Evolutionary conservation across 2,329 filamentous ascomycete genomes (phyloP).

Genomic region (Cytospora leucostoma): DNA sequence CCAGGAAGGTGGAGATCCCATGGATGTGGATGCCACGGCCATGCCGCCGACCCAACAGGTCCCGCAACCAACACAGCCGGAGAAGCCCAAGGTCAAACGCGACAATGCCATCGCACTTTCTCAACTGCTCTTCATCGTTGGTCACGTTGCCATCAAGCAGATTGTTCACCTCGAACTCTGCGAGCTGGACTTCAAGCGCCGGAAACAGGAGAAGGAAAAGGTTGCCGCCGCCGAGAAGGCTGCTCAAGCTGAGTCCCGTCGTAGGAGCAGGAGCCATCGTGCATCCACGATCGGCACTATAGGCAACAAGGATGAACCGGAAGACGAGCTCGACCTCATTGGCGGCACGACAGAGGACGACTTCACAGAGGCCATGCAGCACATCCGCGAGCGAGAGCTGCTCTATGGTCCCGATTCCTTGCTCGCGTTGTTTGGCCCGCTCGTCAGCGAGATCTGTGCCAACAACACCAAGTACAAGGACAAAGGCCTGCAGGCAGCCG

Average conservation of each 20-base stretch:
- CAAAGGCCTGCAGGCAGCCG: conserved; percentile 86
- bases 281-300: conserved; percentile 30
- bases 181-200: conserved; percentile 94
- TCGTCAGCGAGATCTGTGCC: conserved; percentile 91
- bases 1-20: conserved; percentile 29
- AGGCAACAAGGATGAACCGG: conserved; percentile 61
- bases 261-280: conserved; percentile 36
- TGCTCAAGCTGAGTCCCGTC: conserved; percentile 38
- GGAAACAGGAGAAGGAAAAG: conserved; percentile 89
- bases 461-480: conserved; percentile 93
- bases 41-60: conserved; percentile 28
- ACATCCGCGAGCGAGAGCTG: conserved; percentile 82
- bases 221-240: conserved; percentile 48
- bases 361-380: conserved; percentile 82
- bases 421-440: conserved; percentile 84
- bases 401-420: conserved; percentile 82
- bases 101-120: conserved; percentile 78
- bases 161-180: conserved; percentile 98
- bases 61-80: conserved; percentile 10
- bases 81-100: conserved; percentile 47
- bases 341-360: conserved; percentile 95
- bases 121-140: conserved; percentile 91
- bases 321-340: conserved; percentile 92
- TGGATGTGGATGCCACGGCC: conserved; percentile 22
- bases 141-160: conserved; percentile 96